Evolutionary conservation across 2,329 filamentous ascomycete species (phyloP).

Genomic region (Penicillium brevicompactum): DNA sequence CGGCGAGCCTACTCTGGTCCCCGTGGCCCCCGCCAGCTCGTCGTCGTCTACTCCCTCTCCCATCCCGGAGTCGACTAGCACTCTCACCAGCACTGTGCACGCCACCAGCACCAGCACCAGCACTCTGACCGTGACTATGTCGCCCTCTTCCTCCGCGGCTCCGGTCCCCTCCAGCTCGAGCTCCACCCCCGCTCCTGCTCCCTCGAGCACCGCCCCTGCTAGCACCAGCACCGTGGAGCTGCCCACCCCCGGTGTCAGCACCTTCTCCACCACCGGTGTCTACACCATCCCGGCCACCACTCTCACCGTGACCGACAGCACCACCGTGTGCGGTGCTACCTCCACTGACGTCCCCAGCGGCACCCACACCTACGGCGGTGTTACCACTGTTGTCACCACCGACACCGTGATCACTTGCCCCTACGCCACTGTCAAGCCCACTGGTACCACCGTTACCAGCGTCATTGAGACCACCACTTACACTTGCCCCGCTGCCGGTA

Average conservation of each 20-base stretch:
- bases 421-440: constrained; percentile 65
- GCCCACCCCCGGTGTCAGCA: constrained; percentile 53
- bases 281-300: constrained; percentile 78
- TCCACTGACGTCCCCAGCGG: constrained; percentile 65
- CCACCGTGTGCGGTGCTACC: constrained; percentile 66
- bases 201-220: constrained; percentile 20
- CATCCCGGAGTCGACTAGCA: constrained; percentile 25
- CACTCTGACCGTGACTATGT: constrained; percentile 38
- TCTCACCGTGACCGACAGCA: constrained; percentile 65
- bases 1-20: constrained; percentile 62
- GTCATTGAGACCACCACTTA: constrained; percentile 70
- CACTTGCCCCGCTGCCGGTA: constrained; percentile 72
- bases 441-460: constrained; percentile 62
- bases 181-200: constrained; percentile 10
- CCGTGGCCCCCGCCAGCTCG: constrained; percentile 19
- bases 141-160: constrained; percentile 18
- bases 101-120: constrained; percentile 45
- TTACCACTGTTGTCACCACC: constrained; percentile 69
- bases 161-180: not conserved
- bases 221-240: constrained; percentile 29
- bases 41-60: constrained; percentile 20
- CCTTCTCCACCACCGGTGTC: constrained; percentile 66
- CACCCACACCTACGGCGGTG: constrained; percentile 70
- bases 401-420: constrained; percentile 71
- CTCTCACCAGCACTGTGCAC: constrained; percentile 36